These are phyloP conservation scores for Umbelopsis sp. DNA, from an alignment of 192 early-diverging fungal genomes.

Conservation along the genomic window DNA sequence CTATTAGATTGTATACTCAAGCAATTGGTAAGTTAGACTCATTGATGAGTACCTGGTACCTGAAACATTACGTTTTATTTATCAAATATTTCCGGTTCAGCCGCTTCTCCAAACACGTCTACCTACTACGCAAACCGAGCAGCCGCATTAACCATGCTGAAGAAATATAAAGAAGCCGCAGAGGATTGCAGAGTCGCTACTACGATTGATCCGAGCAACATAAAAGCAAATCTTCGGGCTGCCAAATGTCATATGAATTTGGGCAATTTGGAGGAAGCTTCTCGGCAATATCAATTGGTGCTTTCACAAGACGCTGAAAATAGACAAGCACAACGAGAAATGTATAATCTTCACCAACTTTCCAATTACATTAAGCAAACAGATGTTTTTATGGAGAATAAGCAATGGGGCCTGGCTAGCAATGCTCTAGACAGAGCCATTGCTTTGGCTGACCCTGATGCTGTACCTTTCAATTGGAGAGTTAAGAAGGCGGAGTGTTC, in stretches of 20 bases:
- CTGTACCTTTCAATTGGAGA: conserved; percentile 62
- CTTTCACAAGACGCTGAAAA: conserved; percentile 46
- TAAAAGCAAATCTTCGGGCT: conserved; percentile 69
- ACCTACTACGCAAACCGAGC: conserved; percentile 81
- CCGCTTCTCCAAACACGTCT: conserved; percentile 57
- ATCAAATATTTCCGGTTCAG: conserved; percentile 26
- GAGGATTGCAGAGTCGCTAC: conserved; percentile 66
- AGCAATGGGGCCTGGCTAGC: conserved; percentile 48
- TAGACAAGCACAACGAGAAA: conserved; percentile 42
- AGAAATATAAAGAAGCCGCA: conserved; percentile 59
- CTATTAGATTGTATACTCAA: conserved; percentile 69
- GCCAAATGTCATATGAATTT: conserved; percentile 75
- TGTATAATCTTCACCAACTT: conserved; percentile 45
- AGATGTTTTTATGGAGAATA: conserved; percentile 46
- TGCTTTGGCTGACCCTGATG: conserved; percentile 35
- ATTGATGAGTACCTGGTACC: conserved; percentile 5
- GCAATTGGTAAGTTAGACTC: conserved; percentile 59
- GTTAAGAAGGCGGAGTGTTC: conserved; percentile 68
- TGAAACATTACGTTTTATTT: background rate
- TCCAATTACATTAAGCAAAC: conserved; percentile 50
- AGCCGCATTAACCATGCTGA: conserved; percentile 75
- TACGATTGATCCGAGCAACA: conserved; percentile 57
- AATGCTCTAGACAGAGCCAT: conserved; percentile 52
- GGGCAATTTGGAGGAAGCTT: conserved; percentile 68
- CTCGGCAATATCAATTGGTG: conserved; percentile 44